Evolutionary conservation across 495 filamentous ascomycete genomes (phyloP).

Genomic region (Acidomyces sp.): DNA sequence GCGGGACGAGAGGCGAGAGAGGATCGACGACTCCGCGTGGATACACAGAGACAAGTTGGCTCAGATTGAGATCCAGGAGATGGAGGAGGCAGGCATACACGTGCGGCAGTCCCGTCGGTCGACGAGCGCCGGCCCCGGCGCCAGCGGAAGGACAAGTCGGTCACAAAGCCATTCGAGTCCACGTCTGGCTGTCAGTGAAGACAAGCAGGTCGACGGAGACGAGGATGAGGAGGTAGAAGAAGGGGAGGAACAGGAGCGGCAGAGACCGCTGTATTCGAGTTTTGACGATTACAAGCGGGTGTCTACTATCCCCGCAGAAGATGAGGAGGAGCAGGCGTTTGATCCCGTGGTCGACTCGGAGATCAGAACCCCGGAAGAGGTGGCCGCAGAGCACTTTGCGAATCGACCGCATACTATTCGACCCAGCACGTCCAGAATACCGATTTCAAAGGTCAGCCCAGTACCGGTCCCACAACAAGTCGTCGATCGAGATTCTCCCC

Average conservation of each 20-base stretch:
- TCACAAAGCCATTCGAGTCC: slow-evolving; percentile 34
- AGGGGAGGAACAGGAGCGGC: slow-evolving; percentile 2
- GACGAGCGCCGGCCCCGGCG: slow-evolving; percentile 17
- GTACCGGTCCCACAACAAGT: slow-evolving; percentile 57
- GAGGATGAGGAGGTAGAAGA: no score
- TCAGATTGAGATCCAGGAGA: slow-evolving; percentile 80
- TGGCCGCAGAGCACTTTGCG: slow-evolving; percentile 45
- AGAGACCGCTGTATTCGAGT: neutral
- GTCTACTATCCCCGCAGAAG: slow-evolving; percentile 35
- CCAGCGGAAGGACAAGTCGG: slow-evolving; percentile 33
- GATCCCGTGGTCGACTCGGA: slow-evolving; percentile 43
- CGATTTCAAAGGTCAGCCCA: slow-evolving; percentile 63
- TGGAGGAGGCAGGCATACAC: slow-evolving; percentile 80
- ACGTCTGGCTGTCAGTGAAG: slow-evolving; percentile 38
- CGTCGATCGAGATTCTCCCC: slow-evolving; percentile 57
- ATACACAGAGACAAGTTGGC: slow-evolving; percentile 94
- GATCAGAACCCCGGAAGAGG: slow-evolving; percentile 67
- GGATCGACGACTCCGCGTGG: slow-evolving; percentile 58
- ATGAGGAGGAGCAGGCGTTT: slow-evolving; percentile 28
- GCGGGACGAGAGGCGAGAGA: neutral
- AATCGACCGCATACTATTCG: slow-evolving; percentile 20
- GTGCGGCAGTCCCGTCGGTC: slow-evolving; percentile 42
- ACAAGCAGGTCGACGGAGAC: no score
- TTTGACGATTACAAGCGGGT: slow-evolving; percentile 19
- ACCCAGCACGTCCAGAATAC: slow-evolving; percentile 58